A percentile compares a stretch with the other conserved stretches of the same genome.
These are phyloP conservation scores for Exophiala sp. DNA, from an alignment of 2,329 filamentous ascomycete species.

Conservation along the genomic window DNA sequence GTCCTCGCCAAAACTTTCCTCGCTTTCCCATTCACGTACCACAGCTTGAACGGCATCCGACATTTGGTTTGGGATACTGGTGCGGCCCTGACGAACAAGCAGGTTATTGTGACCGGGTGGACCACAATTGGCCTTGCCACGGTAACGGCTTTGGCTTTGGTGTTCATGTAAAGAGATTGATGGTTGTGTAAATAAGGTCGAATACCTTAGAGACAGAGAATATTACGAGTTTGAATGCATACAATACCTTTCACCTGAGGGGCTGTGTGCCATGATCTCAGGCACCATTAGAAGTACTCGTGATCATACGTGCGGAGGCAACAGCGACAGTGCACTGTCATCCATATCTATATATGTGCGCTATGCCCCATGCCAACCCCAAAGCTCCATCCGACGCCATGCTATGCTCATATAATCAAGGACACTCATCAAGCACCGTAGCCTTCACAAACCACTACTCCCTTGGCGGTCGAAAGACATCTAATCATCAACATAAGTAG, in stretches of 20 bases:
- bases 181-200: conserved; percentile 5
- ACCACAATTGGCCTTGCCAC: conserved; percentile 22
- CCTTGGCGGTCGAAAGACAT: background rate
- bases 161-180: conserved; percentile 9
- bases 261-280: background rate
- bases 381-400: background rate
- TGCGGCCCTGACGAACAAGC: conserved; percentile 58
- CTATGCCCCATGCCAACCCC: background rate
- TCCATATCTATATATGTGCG: background rate
- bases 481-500: conserved; percentile 22
- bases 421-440: too few species aligned
- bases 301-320: background rate
- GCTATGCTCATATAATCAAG: too few species aligned
- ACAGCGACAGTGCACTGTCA: background rate
- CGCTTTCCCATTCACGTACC: conserved; percentile 66
- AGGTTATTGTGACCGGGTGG: conserved; percentile 49
- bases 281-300: too few species aligned
- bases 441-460: too few species aligned
- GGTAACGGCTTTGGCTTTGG: conserved; percentile 18
- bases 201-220: background rate
- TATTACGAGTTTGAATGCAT: too few species aligned
- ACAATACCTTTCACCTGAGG: too few species aligned
- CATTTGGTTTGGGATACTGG: conserved; percentile 70
- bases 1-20: conserved; percentile 56
- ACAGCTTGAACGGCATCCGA: conserved; percentile 65